Conservation (phyloP, 108 stramenopile genomes). For the Chaetoceros tenuissimus region DNA sequence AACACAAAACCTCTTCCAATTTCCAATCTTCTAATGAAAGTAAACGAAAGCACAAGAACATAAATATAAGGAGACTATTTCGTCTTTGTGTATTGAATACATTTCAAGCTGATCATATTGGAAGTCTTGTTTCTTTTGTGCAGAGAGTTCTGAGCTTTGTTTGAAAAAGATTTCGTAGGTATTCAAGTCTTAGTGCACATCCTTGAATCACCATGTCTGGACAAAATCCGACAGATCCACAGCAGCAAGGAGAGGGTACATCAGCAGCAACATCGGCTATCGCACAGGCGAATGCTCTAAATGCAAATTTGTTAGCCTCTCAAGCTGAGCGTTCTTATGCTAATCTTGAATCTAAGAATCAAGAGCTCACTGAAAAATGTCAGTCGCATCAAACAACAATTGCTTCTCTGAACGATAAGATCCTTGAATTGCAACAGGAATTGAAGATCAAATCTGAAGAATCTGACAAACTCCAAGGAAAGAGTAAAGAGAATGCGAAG, state of each 20-base stretch:
- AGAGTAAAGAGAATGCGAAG: not conserved
- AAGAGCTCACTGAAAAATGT: not conserved
- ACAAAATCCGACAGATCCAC: not conserved
- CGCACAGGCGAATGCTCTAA: not conserved
- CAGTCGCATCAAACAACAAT: not conserved
- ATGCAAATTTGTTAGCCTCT: not conserved
- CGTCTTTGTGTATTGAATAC: no score
- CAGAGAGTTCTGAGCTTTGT: no score
- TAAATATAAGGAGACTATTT: no score
- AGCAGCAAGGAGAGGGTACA: not conserved
- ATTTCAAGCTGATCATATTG: no score
- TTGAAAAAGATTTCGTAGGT: no score
- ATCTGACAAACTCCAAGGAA: not conserved
- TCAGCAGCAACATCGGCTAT: not conserved
- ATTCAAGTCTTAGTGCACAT: no score
- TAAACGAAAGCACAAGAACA: no score
- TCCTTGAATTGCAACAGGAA: not conserved
- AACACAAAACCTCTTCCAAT: no score
- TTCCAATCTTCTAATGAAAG: no score
- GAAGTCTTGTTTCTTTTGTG: no score
- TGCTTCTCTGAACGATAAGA: not conserved
- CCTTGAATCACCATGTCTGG: no score
- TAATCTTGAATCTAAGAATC: not conserved
- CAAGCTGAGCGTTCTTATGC: not conserved
- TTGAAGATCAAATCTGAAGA: not conserved